Conservation (phyloP, 2,329 filamentous ascomycete species). For the Colletotrichum aenigma region DNA sequence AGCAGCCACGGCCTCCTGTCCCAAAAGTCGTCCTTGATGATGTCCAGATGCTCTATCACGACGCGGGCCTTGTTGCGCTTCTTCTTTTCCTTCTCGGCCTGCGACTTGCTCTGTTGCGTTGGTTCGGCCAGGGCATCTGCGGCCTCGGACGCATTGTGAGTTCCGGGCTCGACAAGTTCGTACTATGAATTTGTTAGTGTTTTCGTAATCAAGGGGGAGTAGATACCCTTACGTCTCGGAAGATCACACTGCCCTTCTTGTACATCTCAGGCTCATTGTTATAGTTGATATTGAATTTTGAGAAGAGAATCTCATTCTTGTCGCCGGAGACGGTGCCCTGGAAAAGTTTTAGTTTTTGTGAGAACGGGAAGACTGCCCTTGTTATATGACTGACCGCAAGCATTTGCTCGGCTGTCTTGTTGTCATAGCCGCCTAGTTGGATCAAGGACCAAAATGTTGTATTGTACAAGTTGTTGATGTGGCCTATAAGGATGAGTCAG, state of each 20-base stretch:
- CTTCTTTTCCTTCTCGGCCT: constrained; percentile 83
- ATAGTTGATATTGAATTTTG: constrained; percentile 90
- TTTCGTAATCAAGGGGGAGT: neutral
- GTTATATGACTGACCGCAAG: constrained; percentile 64
- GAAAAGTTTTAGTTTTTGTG: neutral
- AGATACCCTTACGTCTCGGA: constrained; percentile 68
- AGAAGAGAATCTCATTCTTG: constrained; percentile 96
- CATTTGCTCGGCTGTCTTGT: constrained; percentile 79
- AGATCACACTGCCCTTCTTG: constrained; percentile 91
- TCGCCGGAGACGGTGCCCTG: constrained; percentile 84
- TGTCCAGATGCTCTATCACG: constrained; percentile 84
- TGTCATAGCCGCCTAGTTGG: constrained; percentile 74
- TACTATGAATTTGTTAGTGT: constrained; percentile 53
- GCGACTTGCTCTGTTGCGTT: constrained; percentile 72
- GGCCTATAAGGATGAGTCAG: constrained; percentile 57
- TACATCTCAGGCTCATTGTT: constrained; percentile 94
- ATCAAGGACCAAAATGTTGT: constrained; percentile 95
- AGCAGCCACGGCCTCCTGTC: constrained; percentile 82
- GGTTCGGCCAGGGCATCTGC: constrained; percentile 58
- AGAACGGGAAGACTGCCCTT: too few relatives aligned
- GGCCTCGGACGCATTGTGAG: constrained; percentile 48
- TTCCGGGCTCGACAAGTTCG: constrained; percentile 67
- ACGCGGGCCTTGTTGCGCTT: constrained; percentile 79
- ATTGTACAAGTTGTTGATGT: constrained; percentile 99
- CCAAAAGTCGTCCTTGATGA: constrained; percentile 97